These are phyloP conservation scores for Cladosporium sp. DNA, from an alignment of 2,329 filamentous ascomycete species.

Conservation along the genomic window DNA sequence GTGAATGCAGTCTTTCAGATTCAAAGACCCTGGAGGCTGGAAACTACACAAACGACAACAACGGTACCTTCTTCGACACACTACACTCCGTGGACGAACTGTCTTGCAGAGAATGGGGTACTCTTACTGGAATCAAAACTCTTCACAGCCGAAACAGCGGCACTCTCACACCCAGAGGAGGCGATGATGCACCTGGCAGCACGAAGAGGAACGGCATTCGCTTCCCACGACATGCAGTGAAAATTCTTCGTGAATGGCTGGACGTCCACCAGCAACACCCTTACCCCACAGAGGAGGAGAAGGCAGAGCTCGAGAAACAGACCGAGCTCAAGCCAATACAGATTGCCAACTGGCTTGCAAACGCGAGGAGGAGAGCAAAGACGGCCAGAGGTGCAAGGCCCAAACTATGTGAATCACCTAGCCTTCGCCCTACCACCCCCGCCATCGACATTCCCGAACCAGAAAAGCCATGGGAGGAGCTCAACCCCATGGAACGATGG, in stretches of 20 bases:
- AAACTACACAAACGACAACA: constrained; percentile 22
- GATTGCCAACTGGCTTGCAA: constrained; percentile 89
- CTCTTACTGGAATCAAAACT: constrained; percentile 35
- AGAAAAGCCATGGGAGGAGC: constrained; percentile 39
- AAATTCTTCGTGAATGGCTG: constrained; percentile 80
- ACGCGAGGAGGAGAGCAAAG: constrained; percentile 79
- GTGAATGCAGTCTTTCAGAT: constrained; percentile 45
- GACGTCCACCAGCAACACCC: constrained; percentile 74
- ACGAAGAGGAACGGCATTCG: constrained; percentile 56
- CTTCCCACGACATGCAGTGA: constrained; percentile 76
- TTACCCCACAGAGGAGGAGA: constrained; percentile 84
- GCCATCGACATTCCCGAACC: constrained; percentile 69
- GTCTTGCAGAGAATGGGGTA: constrained; percentile 29
- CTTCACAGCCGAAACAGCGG: constrained; percentile 24
- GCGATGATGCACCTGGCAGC: constrained; percentile 32
- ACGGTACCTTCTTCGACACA: constrained; percentile 41
- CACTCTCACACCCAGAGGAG: constrained; percentile 16
- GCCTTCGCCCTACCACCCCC: constrained; percentile 56
- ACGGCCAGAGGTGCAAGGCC: constrained; percentile 57
- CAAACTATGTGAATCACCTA: constrained; percentile 52
- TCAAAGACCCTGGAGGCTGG: constrained; percentile 25
- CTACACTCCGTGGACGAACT: constrained; percentile 46
- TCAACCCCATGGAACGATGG: constrained; percentile 66
- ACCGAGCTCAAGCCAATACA: constrained; percentile 80
- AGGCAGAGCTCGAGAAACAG: constrained; percentile 69